A percentile compares a stretch with the other conserved stretches of the same genome.
phyloP scores from a whole-genome alignment of 2,329 filamentous ascomycete genomes.

The Diplodia sapinea region DNA sequence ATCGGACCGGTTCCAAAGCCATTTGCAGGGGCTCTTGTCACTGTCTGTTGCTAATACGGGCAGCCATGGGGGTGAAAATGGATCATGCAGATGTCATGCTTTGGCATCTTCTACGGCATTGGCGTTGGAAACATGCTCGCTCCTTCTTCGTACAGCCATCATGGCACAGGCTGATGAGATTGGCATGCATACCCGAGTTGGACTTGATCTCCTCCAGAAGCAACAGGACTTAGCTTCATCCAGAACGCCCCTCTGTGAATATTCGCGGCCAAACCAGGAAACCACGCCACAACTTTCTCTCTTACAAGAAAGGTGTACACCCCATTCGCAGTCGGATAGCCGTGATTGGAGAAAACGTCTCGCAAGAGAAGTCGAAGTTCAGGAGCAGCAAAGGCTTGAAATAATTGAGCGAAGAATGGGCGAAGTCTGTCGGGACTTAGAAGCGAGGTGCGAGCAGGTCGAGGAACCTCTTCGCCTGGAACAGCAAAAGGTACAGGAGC shows the following conservation, averaged over 20 bases:
- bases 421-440: slow-evolving; percentile 62
- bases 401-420: slow-evolving; percentile 57
- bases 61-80: not conserved
- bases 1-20: slow-evolving; percentile 38
- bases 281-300: slow-evolving; percentile 36
- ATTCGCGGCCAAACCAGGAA: slow-evolving; percentile 25
- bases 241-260: slow-evolving; percentile 34
- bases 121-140: slow-evolving; percentile 38
- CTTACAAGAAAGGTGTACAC: slow-evolving; percentile 49
- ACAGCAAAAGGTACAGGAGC: slow-evolving; percentile 43
- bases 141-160: slow-evolving; percentile 40
- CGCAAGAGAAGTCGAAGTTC: slow-evolving; percentile 49
- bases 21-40: slow-evolving; percentile 37
- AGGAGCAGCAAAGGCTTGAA: slow-evolving; percentile 52
- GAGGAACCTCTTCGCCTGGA: slow-evolving; percentile 61
- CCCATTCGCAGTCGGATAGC: slow-evolving; percentile 40
- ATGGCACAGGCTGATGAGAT: slow-evolving; percentile 34
- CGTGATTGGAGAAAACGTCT: slow-evolving; percentile 59
- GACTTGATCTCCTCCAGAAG: slow-evolving; percentile 39
- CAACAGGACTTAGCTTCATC: slow-evolving; percentile 37
- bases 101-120: slow-evolving; percentile 35
- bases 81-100: slow-evolving; percentile 35
- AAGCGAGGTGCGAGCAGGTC: slow-evolving; percentile 60
- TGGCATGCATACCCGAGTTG: slow-evolving; percentile 35
- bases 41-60: not conserved